Conservation (phyloP, 768 basidiomycete genomes). For the Holtermanniella nyarrowii region DNA sequence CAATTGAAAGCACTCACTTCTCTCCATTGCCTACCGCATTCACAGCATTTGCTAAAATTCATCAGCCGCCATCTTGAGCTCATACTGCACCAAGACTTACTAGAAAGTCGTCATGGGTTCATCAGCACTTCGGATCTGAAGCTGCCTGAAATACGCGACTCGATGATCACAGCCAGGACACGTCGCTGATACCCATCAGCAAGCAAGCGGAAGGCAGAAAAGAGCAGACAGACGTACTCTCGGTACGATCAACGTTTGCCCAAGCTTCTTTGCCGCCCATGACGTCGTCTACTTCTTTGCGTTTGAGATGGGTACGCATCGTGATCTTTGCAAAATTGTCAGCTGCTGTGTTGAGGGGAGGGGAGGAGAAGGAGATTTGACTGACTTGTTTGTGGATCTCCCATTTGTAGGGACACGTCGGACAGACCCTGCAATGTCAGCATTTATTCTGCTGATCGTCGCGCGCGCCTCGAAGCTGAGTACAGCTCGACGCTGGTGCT, state of each 20-base stretch:
- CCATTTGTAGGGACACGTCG: conserved; percentile 94
- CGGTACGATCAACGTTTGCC: conserved; percentile 82
- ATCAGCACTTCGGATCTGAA: conserved; percentile 69
- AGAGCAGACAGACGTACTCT: conserved; percentile 55
- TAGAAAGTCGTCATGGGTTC: conserved; percentile 43
- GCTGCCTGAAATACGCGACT: conserved; percentile 84
- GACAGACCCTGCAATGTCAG: conserved; percentile 54
- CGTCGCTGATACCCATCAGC: conserved; percentile 45
- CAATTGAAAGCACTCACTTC: conserved; percentile 21
- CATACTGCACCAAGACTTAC: conserved; percentile 21
- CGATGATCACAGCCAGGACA: conserved; percentile 73
- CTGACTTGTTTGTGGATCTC: conserved; percentile 72
- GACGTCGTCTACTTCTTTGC: conserved; percentile 93
- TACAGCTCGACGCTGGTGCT: too few relatives aligned
- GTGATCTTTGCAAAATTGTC: conserved; percentile 61
- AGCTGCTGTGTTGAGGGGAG: neutral
- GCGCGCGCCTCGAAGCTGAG: too few relatives aligned
- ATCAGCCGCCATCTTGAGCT: neutral
- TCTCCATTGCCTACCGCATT: conserved; percentile 39
- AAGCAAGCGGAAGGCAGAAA: too few relatives aligned
- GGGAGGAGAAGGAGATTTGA: neutral
- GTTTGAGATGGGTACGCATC: conserved; percentile 67
- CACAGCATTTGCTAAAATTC: conserved; percentile 32
- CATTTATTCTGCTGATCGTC: too few relatives aligned
- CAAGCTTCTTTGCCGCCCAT: conserved; percentile 87